Percentiles rank a stretch among this genome's conserved stretches.
Evolutionary conservation across 192 early-diverging fungal genomes (phyloP).

Genomic region (Entomortierella parvispora): DNA sequence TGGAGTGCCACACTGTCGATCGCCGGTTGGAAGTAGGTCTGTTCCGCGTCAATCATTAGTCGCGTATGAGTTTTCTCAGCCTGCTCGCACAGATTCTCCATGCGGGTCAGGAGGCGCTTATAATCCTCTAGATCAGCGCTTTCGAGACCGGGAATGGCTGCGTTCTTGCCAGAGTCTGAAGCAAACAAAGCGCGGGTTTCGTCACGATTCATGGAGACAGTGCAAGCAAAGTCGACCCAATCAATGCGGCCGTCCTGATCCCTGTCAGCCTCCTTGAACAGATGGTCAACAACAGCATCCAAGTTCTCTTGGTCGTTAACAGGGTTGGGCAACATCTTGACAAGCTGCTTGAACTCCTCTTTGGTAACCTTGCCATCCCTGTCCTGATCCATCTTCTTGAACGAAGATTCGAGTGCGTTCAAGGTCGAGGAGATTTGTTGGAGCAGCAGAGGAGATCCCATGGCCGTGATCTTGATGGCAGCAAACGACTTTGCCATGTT

Average conservation of each 20-base stretch:
- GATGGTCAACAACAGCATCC: constrained; percentile 32
- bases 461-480: constrained; percentile 90
- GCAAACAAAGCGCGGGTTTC: constrained; percentile 60
- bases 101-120: constrained; percentile 71
- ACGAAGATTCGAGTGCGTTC: constrained; percentile 55
- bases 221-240: constrained; percentile 71
- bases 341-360: constrained; percentile 43
- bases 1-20: constrained; percentile 86
- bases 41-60: constrained; percentile 94
- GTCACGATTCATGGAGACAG: constrained; percentile 72
- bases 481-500: constrained; percentile 77
- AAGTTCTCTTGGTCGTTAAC: constrained; percentile 18
- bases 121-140: constrained; percentile 77
- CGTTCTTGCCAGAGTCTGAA: background rate
- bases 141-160: constrained; percentile 33
- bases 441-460: constrained; percentile 79
- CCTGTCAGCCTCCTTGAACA: constrained; percentile 59
- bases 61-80: constrained; percentile 73
- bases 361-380: constrained; percentile 49
- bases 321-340: constrained; percentile 41
- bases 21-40: constrained; percentile 91
- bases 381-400: constrained; percentile 52
- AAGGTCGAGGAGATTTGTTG: constrained; percentile 74
- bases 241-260: constrained; percentile 71
- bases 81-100: constrained; percentile 71